A percentile compares a stretch with the other conserved stretches of the same genome.
Conservation (phyloP, 495 filamentous ascomycete species). For the Evansstolkia leycettana region DNA sequence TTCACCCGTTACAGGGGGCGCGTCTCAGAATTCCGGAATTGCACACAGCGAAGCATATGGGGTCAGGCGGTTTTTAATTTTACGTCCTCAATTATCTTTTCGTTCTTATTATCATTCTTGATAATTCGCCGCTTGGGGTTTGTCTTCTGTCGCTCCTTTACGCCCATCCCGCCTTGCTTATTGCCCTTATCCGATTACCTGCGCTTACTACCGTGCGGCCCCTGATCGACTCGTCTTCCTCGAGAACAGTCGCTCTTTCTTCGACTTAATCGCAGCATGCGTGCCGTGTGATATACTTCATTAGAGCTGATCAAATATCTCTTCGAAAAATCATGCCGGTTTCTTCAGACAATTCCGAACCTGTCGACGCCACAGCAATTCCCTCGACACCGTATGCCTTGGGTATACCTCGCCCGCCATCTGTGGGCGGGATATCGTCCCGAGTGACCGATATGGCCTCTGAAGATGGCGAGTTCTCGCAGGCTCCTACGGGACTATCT, state of each 20-base stretch:
- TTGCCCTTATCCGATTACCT: not conserved
- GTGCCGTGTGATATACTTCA: not conserved
- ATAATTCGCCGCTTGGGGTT: not conserved
- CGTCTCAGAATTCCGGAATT: too few species aligned
- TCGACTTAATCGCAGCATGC: not conserved
- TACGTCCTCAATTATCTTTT: conserved; percentile 9
- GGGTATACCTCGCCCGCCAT: conserved; percentile 33
- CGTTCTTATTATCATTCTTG: conserved; percentile 1
- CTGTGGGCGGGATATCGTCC: conserved; percentile 59
- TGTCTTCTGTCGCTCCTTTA: conserved; percentile 1
- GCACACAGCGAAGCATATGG: not conserved
- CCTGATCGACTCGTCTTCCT: not conserved
- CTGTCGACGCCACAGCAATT: conserved; percentile 14
- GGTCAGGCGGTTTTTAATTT: not conserved
- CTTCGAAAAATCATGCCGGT: conserved; percentile 13
- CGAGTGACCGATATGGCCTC: conserved; percentile 69
- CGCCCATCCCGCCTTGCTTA: not conserved
- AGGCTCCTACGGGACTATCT: conserved; percentile 23
- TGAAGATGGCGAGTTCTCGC: conserved; percentile 35
- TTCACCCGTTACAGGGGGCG: too few species aligned
- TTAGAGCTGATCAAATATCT: not conserved
- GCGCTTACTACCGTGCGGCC: too few species aligned
- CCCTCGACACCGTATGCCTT: conserved; percentile 19
- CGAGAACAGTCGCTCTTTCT: conserved; percentile 1
- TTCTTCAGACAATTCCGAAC: conserved; percentile 14